phyloP scores from a whole-genome alignment of 176 grass and related monocot genomes.

The Cocos nucifera region DNA sequence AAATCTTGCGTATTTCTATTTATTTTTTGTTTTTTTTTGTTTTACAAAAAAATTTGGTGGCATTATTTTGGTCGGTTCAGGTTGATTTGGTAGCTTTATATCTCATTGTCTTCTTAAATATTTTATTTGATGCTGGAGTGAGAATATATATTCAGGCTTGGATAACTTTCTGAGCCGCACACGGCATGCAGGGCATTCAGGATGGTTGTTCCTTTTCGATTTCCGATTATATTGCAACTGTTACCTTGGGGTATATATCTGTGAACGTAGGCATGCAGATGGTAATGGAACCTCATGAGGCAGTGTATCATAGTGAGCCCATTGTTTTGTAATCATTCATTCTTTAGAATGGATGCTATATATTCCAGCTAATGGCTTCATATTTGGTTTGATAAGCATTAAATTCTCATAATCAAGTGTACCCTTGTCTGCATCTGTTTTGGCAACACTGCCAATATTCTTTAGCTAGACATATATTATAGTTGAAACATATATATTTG shows the following conservation, averaged over 20 bases:
- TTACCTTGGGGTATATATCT: conserved; percentile 5
- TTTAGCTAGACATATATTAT: too few species aligned
- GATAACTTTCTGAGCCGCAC: background rate
- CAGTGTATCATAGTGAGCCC: conserved; percentile 28
- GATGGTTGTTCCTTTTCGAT: conserved; percentile 17
- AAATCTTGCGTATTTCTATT: too few species aligned
- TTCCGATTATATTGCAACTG: conserved; percentile 21
- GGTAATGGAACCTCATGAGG: conserved; percentile 8
- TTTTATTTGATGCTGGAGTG: conserved; percentile 19
- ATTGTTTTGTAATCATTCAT: background rate
- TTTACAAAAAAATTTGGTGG: too few species aligned
- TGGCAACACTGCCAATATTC: too few species aligned
- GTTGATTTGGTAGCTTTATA: too few species aligned
- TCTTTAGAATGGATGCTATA: conserved; percentile 5
- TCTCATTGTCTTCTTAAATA: background rate
- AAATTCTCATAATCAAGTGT: too few species aligned
- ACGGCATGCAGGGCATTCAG: conserved; percentile 8
- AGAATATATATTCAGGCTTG: too few species aligned
- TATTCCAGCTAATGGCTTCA: background rate
- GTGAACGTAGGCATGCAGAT: conserved; percentile 12
- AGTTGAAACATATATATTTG: too few species aligned
- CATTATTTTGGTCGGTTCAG: too few species aligned
- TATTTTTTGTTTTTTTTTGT: too few species aligned
- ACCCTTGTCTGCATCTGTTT: too few species aligned
- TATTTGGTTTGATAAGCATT: too few species aligned